A percentile compares a stretch with the other conserved stretches of the same genome.
Conservation (phyloP, 768 basidiomycete species). For the Termitomyces sp. region DNA sequence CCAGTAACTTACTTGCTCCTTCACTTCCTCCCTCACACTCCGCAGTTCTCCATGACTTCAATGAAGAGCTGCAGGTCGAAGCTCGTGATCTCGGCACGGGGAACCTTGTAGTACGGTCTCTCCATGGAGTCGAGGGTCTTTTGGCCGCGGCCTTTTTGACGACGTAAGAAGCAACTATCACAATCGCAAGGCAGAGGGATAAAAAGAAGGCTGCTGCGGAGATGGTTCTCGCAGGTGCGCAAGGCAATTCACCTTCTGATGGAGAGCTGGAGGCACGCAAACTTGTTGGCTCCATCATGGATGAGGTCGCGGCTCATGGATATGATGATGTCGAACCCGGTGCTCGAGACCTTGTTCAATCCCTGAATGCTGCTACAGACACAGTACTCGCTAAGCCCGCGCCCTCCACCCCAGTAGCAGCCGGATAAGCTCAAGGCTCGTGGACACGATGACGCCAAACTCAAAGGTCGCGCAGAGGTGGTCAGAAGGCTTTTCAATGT, state of each 20-base stretch:
- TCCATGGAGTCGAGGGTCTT: background rate
- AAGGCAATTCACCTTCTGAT: background rate
- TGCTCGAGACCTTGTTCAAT: background rate
- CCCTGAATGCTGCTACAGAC: background rate
- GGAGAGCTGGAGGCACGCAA: background rate
- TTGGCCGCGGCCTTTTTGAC: background rate
- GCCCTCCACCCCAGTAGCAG: background rate
- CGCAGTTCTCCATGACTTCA: background rate
- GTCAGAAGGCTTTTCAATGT: background rate
- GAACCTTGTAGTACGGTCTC: background rate
- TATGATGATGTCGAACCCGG: background rate
- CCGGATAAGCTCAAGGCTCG: background rate
- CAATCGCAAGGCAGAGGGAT: background rate
- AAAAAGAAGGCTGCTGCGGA: background rate
- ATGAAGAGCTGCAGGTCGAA: background rate
- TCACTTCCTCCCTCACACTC: background rate
- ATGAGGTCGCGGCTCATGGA: background rate
- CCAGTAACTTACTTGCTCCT: background rate
- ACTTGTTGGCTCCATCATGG: background rate
- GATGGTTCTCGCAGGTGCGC: background rate
- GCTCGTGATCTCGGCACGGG: background rate
- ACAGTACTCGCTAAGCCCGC: background rate
- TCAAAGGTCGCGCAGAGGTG: background rate
- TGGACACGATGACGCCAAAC: background rate
- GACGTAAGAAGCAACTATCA: background rate